Conservation (phyloP, 2,329 filamentous ascomycete genomes). For the Corinectria fuckeliana region DNA sequence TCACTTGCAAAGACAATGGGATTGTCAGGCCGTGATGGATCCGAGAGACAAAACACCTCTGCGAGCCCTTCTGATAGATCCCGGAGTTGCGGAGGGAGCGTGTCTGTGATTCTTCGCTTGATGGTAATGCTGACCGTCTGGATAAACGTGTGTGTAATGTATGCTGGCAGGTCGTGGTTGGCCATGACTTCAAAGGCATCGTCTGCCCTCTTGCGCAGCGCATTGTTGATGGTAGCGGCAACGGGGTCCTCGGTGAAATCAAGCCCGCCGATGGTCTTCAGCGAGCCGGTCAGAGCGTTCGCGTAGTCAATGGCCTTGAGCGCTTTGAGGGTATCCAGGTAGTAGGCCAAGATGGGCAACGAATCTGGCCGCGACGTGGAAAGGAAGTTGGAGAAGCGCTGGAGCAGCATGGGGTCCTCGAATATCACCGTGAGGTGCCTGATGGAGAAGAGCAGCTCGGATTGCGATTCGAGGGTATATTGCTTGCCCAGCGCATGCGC, state of each 20-base stretch:
- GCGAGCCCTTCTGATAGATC: conserved; percentile 77
- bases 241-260: conserved; percentile 61
- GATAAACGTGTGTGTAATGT: conserved; percentile 72
- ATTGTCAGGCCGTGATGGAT: conserved; percentile 75
- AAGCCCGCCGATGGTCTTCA: conserved; percentile 61
- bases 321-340: conserved; percentile 74
- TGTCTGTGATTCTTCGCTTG: conserved; percentile 70
- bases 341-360: conserved; percentile 71
- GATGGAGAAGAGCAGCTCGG: conserved; percentile 69
- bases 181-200: conserved; percentile 70
- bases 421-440: conserved; percentile 72
- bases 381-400: conserved; percentile 72
- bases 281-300: conserved; percentile 69
- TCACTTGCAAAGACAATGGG: conserved; percentile 80
- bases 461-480: conserved; percentile 68
- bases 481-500: conserved; percentile 31
- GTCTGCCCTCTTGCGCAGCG: conserved; percentile 67
- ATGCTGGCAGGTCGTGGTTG: conserved; percentile 73
- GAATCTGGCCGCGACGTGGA: conserved; percentile 65
- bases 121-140: conserved; percentile 75
- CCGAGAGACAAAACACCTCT: conserved; percentile 79
- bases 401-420: conserved; percentile 65
- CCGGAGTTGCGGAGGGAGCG: conserved; percentile 66
- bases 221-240: conserved; percentile 60
- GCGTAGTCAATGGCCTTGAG: conserved; percentile 73